Percentiles rank a stretch among this genome's conserved stretches.
phyloP scores from a whole-genome alignment of 169 alveolate genomes.

The Perkinsus marinus region DNA sequence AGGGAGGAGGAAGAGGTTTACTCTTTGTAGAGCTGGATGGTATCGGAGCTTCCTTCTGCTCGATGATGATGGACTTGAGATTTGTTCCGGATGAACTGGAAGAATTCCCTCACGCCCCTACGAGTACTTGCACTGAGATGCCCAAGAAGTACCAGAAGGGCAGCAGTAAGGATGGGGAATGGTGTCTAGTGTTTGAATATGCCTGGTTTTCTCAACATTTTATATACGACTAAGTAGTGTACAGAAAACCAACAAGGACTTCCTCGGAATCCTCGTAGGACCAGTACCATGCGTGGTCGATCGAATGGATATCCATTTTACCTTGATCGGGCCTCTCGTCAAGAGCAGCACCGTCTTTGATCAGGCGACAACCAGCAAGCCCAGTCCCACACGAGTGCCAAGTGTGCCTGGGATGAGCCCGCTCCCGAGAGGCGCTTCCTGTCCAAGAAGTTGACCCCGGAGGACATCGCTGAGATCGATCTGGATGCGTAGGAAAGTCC shows the following conservation, averaged over 20 bases:
- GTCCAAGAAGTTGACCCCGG: not conserved
- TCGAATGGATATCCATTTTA: no score
- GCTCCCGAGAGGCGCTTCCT: conserved; percentile 49
- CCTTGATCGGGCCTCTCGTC: no score
- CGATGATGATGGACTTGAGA: conserved; percentile 56
- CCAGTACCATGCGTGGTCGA: no score
- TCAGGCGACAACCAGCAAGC: not conserved
- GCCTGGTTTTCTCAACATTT: conserved; percentile 36
- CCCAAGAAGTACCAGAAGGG: conserved; percentile 49
- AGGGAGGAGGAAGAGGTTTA: conserved; percentile 18
- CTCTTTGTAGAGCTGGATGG: conserved; percentile 60
- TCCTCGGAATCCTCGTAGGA: no score
- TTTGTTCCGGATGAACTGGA: conserved; percentile 58
- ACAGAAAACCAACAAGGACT: no score
- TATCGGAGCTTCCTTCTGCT: conserved; percentile 58
- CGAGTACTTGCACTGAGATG: conserved; percentile 48
- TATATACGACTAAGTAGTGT: no score
- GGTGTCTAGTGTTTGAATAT: not conserved
- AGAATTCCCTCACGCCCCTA: conserved; percentile 52
- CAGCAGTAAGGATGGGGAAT: not conserved
- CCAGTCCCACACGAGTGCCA: conserved; percentile 50
- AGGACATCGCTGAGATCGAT: not conserved
- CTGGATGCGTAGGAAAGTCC: not conserved
- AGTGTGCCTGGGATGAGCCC: conserved; percentile 68
- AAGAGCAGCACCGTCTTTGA: conserved; percentile 28